Base-by-base conservation (phyloP, 768 basidiomycete genomes). In the Termitomyces bulborhizus region DNA sequence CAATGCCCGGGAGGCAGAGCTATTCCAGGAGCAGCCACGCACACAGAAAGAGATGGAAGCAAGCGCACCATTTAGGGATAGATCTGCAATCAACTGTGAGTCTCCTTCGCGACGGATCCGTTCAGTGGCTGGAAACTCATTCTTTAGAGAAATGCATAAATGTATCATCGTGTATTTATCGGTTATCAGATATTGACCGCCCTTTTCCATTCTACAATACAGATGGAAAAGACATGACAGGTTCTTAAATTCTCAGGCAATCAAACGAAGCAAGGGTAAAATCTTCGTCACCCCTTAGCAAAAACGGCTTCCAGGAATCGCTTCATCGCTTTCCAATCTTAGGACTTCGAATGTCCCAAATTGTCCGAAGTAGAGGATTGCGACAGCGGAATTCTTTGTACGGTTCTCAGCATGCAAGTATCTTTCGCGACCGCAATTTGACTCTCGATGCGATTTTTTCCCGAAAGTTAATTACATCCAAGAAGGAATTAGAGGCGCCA, bases 21-120 rank as follows among this genome's bases (percentile, higher is more conserved):
- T 60, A 6, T 60, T 60, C 39, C 53, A 56, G 8, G 49, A 56
- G 21, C 59, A 60, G 27, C 59, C 59, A 16, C 43, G 18, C 31
- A 18, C 49, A 9, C 54, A 45, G 6, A 32, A 56, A 24, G 44
- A 50, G 37, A 60, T 57, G 59, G 53, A 60, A 13, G 45, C 26
- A 27, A 57, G 21, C 1, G 48, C 55, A 34, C 46, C 50, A 31
- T 59, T 39, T 29, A 59, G 55, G 39, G 52, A 56, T 43, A 59
- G 21, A 21, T 21, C 21, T 29, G 29, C 29, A 24, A 42, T 11
- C 41, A 11, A 24, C 9, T 42, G 12, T 21, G 21, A 21, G 21
- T 21, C 21, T 21, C 21, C 21, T 21, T 21, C 21, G 21, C 21
- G 21, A 21, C 21, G 1, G 21, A 21, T 21, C 21, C 21, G 21